Evolutionary conservation across 164 flowering plant species (phyloP), one percentile per base, ranked within the genome.

Genomic region (Magnolia kwangsiensis): DNA sequence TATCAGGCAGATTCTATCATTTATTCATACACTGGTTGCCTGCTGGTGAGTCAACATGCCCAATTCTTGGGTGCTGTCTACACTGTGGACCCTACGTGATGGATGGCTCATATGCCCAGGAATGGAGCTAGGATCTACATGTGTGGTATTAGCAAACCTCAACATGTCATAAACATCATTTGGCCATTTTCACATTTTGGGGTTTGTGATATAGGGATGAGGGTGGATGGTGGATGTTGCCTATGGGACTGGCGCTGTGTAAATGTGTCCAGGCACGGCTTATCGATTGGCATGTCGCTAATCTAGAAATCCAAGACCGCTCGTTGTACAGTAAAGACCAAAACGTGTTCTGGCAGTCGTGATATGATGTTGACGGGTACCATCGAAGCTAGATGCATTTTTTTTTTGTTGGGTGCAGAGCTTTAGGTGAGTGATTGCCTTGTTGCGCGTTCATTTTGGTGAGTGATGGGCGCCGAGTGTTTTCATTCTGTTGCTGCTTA

Each of bases 141-240:
- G 45, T 37, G 45, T 37, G 45, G 45, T 37, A 37, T 37, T 37
- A 37, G 45, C 45, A 37, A 37, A 37, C 45, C 45, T 37, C 45
- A 37, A 37, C 45, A 37, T 37, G 45, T 3, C 45, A 37, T 37
- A 37, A 37, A 37, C 7, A 37, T 37, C 45, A 37, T 37, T 37
- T 37, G 45, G 45, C 45, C 45, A 37, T 37, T 37, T 37, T 37
- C 45, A 37, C 45, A 37, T 59, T 13, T 13, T 59, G 16, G 63
- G 63, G n/a, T 13, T 19, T 14, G 71, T 67, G 14, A 27, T 69
- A 78, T 92, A 96, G 99, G 97, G 99, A 92, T 82, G 99, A 91
- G 84, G 87, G 92, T 81, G 99, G 96, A 76, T 96, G 99, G 98
- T 96, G 99, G 99, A 84, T 93, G 75, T 88, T 96, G 79, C 98